These are phyloP conservation scores for Phytophthora melonis DNA, from an alignment of 352 stramenopile genomes.

Conservation along the genomic window DNA sequence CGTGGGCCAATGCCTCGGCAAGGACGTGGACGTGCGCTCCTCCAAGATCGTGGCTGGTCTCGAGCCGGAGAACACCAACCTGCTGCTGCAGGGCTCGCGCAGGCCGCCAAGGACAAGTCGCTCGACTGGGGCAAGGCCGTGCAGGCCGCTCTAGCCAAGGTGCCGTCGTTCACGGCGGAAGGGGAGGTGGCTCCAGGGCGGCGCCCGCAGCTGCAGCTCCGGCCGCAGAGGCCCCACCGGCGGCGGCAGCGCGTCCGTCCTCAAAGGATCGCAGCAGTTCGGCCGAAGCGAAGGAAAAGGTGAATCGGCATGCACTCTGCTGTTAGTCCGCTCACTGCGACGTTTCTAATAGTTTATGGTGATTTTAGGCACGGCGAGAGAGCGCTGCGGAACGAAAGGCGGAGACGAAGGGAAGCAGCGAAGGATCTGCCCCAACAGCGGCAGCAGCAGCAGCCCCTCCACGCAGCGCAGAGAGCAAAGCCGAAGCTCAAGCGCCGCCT, in stretches of 20 bases:
- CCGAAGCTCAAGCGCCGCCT: constrained; percentile 36
- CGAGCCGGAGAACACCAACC: constrained; percentile 88
- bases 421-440: constrained; percentile 22
- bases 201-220: constrained; percentile 16
- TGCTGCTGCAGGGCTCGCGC: constrained; percentile 79
- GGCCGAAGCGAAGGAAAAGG: constrained; percentile 68
- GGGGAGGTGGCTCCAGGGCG: constrained; percentile 33
- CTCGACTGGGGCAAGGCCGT: constrained; percentile 78
- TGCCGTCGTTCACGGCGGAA: constrained; percentile 71
- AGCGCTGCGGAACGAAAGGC: constrained; percentile 32
- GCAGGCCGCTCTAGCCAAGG: constrained; percentile 66
- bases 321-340: background rate
- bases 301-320: constrained; percentile 34
- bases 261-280: constrained; percentile 62
- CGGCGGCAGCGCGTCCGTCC: constrained; percentile 35
- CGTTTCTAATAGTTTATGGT: background rate
- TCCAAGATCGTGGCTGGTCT: constrained; percentile 89
- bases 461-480: constrained; percentile 52
- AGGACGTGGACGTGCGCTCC: constrained; percentile 77
- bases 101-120: constrained; percentile 61
- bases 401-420: constrained; percentile 37
- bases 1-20: constrained; percentile 68
- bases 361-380: constrained; percentile 38
- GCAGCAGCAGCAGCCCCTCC: constrained; percentile 10
- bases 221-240: constrained; percentile 25